Evolutionary conservation across 2,329 filamentous ascomycete species (phyloP), one percentile per base, ranked within the genome.

Genomic region (Nothopassalora personata): DNA sequence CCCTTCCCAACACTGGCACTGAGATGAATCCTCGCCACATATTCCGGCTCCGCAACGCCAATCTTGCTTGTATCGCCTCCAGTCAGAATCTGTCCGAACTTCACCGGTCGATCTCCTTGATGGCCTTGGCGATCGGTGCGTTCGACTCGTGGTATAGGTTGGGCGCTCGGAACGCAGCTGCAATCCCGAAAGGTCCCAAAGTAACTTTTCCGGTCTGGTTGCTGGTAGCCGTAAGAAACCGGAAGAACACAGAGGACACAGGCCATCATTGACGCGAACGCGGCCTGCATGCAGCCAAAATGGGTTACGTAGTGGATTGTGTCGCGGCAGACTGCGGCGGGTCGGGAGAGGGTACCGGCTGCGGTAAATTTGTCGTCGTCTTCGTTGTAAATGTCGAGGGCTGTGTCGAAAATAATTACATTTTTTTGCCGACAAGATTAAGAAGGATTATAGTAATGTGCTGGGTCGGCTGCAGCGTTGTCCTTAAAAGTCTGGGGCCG

Each of bases 211-310:
- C 72, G 70, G 1, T 71, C 72, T 0, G 74, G 68, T 34, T 73
- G 62, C 72, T 71, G 74, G 66, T 69, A 74, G 15, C 70, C 70
- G 65, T 65, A 73, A 65, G 71, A 74, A 0, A 68, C 67, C n/a
- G 71, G 70, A 1, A 72, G 60, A 0, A 74, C 70, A 59, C 67
- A 66, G 33, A 72, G 30, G 3, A 74, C 61, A n/a, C 70, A 72
- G 50, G 69, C 49, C 34, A 74, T 50, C 10, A 67, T 71, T 11
- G 68, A 67, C 19, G 64, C 68, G 4, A 73, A 62, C 1, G 71
- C 72, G 50, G 67, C 71, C 30, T 55, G 68, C 54, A 73, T 68
- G 62, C 69, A 73, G 9, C 18, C 36, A 34, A 61, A 66, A 30
- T 70, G 58, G 0, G 71, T 73, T 1, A 50, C 54, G 63, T 73